These are phyloP conservation scores for Xylaria sp. DNA, from an alignment of 2,329 filamentous ascomycete genomes.

Conservation along the genomic window DNA sequence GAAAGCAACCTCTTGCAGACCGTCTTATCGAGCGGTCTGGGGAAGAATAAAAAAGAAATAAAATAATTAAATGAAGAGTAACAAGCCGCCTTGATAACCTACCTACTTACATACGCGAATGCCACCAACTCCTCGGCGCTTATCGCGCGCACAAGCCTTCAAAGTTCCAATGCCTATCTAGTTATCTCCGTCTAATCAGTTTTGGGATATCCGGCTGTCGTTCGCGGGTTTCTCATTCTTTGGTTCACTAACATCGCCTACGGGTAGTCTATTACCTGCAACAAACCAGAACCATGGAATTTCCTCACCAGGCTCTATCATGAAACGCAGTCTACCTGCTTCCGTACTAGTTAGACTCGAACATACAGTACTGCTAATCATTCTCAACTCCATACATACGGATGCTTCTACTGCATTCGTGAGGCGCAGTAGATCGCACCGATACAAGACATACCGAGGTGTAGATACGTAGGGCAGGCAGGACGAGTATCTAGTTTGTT, in stretches of 20 bases:
- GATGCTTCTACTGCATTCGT: conserved; percentile 16
- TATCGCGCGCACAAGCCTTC: conserved; percentile 19
- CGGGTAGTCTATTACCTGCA: conserved; percentile 6
- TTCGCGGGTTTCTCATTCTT: background rate
- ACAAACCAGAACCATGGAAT: conserved; percentile 23
- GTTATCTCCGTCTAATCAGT: background rate
- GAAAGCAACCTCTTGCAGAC: background rate
- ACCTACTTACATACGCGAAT: background rate
- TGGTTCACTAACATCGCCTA: conserved; percentile 11
- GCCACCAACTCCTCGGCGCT: conserved; percentile 14
- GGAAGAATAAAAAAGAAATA: background rate
- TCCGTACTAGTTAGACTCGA: background rate
- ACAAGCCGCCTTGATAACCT: background rate
- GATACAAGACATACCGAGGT: background rate
- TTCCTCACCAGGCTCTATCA: background rate
- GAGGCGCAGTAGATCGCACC: conserved; percentile 3
- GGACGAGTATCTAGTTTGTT: background rate
- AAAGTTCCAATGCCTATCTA: background rate
- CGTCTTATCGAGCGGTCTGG: background rate
- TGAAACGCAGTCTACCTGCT: background rate
- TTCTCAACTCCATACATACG: background rate
- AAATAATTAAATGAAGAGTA: no score
- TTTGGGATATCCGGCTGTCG: background rate
- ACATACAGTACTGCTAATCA: background rate
- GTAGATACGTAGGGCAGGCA: background rate